A percentile compares a stretch with the other conserved stretches of the same genome.
Conservation (phyloP, 2,329 filamentous ascomycete genomes). For the Trichoderma sp. region DNA sequence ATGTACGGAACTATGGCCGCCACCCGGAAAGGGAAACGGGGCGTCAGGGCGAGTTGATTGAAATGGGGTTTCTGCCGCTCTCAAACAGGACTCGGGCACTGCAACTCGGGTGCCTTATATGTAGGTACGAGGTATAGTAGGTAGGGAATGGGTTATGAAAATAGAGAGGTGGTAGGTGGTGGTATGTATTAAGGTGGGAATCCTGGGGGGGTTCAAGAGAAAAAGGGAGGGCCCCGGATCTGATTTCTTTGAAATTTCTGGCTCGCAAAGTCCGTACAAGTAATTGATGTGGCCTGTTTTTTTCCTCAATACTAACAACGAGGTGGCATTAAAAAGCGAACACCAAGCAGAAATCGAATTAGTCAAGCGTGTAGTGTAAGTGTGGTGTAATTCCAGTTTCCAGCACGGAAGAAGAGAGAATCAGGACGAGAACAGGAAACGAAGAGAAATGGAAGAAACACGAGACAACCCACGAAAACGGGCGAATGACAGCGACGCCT, state of each 20-base stretch:
- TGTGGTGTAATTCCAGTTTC: not conserved
- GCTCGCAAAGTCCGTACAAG: not conserved
- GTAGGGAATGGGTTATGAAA: not conserved
- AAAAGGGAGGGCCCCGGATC: not conserved
- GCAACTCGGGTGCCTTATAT: not conserved
- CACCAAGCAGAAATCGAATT: not conserved
- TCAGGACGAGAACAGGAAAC: not conserved
- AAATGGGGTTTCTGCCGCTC: not conserved
- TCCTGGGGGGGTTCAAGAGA: not conserved
- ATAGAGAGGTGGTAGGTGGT: not conserved
- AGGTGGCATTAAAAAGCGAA: not conserved
- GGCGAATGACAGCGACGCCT: not conserved
- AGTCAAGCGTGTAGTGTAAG: not conserved
- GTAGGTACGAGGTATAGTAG: not conserved
- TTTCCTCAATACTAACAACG: not conserved
- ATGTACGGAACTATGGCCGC: not conserved
- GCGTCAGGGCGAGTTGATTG: not conserved
- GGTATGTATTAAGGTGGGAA: not conserved
- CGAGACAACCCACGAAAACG: not conserved
- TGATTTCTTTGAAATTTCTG: not conserved
- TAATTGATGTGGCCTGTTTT: not conserved
- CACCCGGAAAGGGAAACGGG: not conserved
- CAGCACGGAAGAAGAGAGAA: not conserved
- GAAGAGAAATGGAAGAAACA: not conserved
- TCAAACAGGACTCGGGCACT: not conserved